Conservation (phyloP, 768 basidiomycete genomes). For the Pulveroboletus sp. region DNA sequence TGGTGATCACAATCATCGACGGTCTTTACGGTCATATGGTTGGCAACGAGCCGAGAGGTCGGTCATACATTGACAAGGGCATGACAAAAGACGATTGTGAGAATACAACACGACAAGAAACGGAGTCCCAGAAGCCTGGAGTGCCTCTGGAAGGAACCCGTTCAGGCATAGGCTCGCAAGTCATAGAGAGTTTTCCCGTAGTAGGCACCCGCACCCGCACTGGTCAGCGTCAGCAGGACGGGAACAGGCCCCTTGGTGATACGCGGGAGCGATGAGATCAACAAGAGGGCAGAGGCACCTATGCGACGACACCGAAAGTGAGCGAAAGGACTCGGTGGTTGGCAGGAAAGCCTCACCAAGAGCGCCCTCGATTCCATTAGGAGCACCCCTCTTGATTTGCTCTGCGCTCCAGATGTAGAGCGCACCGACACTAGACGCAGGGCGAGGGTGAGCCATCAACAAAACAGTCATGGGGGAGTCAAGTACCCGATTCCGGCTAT, state of each 20-base stretch:
- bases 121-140: not conserved
- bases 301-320: not conserved
- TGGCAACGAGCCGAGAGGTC: not conserved
- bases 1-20: conserved; percentile 1
- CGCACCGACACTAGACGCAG: conserved; percentile 56
- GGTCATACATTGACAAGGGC: not conserved
- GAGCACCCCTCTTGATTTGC: conserved; percentile 63
- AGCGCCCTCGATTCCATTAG: conserved; percentile 74
- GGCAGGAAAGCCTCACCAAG: conserved; percentile 47
- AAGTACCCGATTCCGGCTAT: conserved; percentile 73
- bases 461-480: not conserved
- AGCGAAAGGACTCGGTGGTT: not conserved
- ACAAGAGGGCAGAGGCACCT: conserved; percentile 74
- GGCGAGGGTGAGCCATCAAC: not conserved
- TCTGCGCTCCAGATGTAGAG: conserved; percentile 79
- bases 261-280: conserved; percentile 72
- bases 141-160: not conserved
- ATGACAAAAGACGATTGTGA: conserved; percentile 1
- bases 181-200: conserved; percentile 58
- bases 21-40: not conserved
- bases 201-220: conserved; percentile 57
- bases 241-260: conserved; percentile 73
- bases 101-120: conserved; percentile 9
- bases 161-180: conserved; percentile 20
- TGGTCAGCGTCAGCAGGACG: conserved; percentile 53